These are phyloP conservation scores for Stagonosporopsis vannaccii DNA, from an alignment of 2,329 filamentous ascomycete species.

Conservation along the genomic window DNA sequence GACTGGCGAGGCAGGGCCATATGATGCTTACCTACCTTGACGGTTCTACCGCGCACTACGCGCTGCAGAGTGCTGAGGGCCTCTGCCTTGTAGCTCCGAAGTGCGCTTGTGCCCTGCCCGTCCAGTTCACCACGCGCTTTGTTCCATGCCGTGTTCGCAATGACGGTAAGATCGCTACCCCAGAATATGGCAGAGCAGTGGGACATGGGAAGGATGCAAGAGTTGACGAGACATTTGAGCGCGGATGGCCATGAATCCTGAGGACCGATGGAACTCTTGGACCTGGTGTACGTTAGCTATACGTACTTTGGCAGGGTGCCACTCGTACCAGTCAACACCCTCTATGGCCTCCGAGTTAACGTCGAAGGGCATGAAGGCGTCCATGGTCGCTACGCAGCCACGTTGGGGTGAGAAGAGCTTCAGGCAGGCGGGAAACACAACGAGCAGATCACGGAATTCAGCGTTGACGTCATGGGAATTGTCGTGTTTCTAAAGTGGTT, in stretches of 20 bases:
- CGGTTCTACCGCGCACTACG: constrained; percentile 45
- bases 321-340: constrained; percentile 14
- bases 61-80: constrained; percentile 45
- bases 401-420: neutral
- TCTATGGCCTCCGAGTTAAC: constrained; percentile 17
- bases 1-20: constrained; percentile 1
- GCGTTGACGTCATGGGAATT: constrained; percentile 16
- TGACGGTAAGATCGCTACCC: constrained; percentile 47
- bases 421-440: neutral
- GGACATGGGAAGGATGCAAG: constrained; percentile 50
- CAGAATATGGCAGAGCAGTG: constrained; percentile 55
- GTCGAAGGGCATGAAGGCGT: constrained; percentile 12
- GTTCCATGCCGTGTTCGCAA: constrained; percentile 54
- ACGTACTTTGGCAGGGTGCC: neutral
- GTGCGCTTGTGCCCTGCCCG: constrained; percentile 47
- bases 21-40: constrained; percentile 48
- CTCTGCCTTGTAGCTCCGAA: constrained; percentile 42
- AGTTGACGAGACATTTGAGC: constrained; percentile 41
- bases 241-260: constrained; percentile 47
- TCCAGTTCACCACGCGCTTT: constrained; percentile 43
- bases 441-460: neutral
- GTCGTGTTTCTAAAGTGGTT: constrained; percentile 6
- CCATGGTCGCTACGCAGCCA: constrained; percentile 13
- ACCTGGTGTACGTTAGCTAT: constrained; percentile 27
- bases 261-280: constrained; percentile 41